Base-by-base conservation (phyloP, 1,284 basidiomycete species). In the Thelephora terrestris region DNA sequence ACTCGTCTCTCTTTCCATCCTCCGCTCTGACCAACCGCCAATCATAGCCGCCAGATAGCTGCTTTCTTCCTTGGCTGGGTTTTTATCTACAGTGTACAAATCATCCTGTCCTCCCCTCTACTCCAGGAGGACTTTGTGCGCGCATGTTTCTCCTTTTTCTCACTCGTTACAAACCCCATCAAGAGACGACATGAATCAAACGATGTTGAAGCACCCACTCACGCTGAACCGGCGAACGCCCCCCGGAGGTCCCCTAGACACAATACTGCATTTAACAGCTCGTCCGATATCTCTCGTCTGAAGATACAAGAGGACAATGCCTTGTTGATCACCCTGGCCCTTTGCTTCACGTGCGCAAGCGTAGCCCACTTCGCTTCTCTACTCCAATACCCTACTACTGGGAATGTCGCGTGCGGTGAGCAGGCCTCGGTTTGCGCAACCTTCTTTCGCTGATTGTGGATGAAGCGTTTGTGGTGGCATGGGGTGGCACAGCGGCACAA, bases 31-130 rank as follows among this genome's bases (percentile, higher is more conserved):
- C 21, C 39, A 12, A 18, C 17, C 16, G 21, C 18, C 17, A 42
- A 42, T 47, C 23, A 3, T 43, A 76, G 75, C 57, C 70, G 65
- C 43, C 62, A 69, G 36, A 61, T 73, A 34, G 57, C 67, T 27
- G 59, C 68, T 6, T 78, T 78, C 57, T 71, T 74, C 47, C 63
- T 76, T 16, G 76, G 75, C 43, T 71, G 70, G 60, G 71, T 73
- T 4, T 75, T 76, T 55, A 62, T 74, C 43, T 63, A 64, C 53
- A 69, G 73, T 50, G 45, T 74, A 7, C 44, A 47, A 47, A 18
- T 46, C 34, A 45, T 43, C 23, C 18, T 45, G 10, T 43, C 20
- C 35, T 48, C 46, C 17, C 49, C 29, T 10, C 29, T 32, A 10
- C 29, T 32, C 18, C 42, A 36, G 42, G 38, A 35, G 29, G 38